Conservation (phyloP, 352 stramenopile species). For the Vaucheria bursata region DNA sequence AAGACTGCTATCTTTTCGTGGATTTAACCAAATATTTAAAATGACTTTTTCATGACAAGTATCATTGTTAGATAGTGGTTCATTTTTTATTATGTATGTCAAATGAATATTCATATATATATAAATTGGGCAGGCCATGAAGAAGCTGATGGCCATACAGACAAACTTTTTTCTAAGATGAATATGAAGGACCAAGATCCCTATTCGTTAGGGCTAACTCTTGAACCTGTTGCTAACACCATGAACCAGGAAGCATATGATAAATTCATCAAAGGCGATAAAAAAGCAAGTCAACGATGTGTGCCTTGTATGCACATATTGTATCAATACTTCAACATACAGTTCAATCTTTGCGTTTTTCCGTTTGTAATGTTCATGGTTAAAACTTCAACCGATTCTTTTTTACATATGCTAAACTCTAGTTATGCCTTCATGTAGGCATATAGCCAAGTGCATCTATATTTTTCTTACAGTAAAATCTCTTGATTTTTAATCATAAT, state of each 20-base stretch:
- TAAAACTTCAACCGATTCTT: background rate
- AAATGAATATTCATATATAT: background rate
- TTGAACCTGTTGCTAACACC: constrained; percentile 49
- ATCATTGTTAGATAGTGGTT: no score
- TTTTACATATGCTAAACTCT: background rate
- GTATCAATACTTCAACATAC: background rate
- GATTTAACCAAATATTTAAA: no score
- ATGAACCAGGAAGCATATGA: constrained; percentile 61
- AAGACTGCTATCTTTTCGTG: no score
- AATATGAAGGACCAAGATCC: constrained; percentile 61
- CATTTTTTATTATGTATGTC: no score
- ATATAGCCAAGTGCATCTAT: background rate
- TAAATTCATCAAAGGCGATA: constrained; percentile 46
- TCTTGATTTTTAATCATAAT: background rate
- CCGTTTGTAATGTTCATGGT: background rate
- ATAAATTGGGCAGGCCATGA: background rate
- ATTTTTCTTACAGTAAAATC: background rate
- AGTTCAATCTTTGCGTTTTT: no score
- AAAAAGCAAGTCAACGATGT: constrained; percentile 33
- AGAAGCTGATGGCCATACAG: background rate
- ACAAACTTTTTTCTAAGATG: constrained; percentile 47
- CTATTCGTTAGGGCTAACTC: constrained; percentile 50
- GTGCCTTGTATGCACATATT: background rate
- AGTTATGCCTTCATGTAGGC: background rate
- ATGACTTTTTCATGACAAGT: no score